Evolutionary conservation across 2,329 filamentous ascomycete genomes (phyloP), one percentile per base, ranked within the genome.

Genomic region (Cladosporium sp.): DNA sequence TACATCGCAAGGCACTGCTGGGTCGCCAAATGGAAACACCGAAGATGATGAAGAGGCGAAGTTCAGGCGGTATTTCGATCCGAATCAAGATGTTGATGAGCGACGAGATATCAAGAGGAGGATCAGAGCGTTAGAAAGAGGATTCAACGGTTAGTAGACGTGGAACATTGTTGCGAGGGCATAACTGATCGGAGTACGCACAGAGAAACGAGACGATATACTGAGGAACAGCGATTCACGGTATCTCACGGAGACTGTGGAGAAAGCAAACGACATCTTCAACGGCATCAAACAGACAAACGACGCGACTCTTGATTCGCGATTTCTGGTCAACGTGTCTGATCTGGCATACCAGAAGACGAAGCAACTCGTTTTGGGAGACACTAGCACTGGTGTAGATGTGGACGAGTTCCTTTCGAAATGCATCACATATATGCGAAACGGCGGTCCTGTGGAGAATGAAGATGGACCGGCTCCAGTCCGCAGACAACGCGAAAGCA

Each of bases 341-440:
- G 90, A 96, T 56, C 70, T 95, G 4, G 85, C 87, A 0, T 85
- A 86, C 61, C 88, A 88, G 59, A 90, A 89, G 64, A 85, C 89
- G 0, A 76, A 85, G 38, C 83, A 85, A 45, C 77, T 95, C 20
- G 83, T 86, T 1, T 76, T 89, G 24, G 90, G 90, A 6, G 85
- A 86, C 60, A 73, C 79, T 2, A 81, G 82, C 2, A 83, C 86
- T 44, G 89, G 90, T 7, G 73, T 99, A 18, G 91, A 97, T 62
- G 78, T 95, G 0, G 91, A 97, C 54, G 88, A 96, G 61, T 95
- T 97, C 62, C 82, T 97, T 12, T 87, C 88, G 1, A 95, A 95
- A 68, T 92, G 87, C 67, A 89, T 95, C 53, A 81, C 80, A 3
- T 97, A 88, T 65, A 96, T 97, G 89, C 83, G 82, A 15, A 63